phyloP scores from a whole-genome alignment of 2,329 filamentous ascomycete genomes.

The Colletotrichum orchidophilum region DNA sequence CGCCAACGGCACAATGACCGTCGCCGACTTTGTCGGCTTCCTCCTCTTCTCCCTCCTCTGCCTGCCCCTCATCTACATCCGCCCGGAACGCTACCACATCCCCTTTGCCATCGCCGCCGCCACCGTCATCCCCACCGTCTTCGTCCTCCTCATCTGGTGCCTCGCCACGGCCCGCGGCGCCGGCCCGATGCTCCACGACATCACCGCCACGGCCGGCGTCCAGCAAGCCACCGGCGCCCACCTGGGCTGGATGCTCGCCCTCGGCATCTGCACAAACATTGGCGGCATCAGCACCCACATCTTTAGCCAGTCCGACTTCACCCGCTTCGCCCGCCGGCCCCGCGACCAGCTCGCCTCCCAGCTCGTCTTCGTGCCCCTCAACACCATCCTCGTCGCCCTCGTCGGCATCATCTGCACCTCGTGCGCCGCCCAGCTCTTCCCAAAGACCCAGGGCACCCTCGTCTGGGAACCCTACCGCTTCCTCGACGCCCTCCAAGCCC shows the following conservation, averaged over 20 bases:
- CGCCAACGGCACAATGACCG: constrained; percentile 34
- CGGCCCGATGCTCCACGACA: constrained; percentile 38
- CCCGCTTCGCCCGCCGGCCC: constrained; percentile 41
- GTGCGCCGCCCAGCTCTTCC: constrained; percentile 39
- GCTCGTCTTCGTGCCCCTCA: constrained; percentile 39
- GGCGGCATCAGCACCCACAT: constrained; percentile 42
- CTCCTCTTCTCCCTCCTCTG: constrained; percentile 39
- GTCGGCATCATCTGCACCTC: constrained; percentile 43
- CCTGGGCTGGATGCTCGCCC: constrained; percentile 40
- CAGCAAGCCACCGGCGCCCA: constrained; percentile 33
- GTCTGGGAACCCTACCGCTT: constrained; percentile 43
- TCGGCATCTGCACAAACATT: constrained; percentile 41
- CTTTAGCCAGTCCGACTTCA: constrained; percentile 43
- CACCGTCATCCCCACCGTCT: constrained; percentile 40
- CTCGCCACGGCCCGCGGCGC: constrained; percentile 40
- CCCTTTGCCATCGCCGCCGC: constrained; percentile 38
- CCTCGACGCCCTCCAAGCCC: constrained; percentile 37
- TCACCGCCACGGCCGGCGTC: constrained; percentile 35
- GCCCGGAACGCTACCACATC: constrained; percentile 39
- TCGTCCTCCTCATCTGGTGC: constrained; percentile 42
- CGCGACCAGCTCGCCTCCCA: constrained; percentile 42
- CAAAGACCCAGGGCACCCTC: constrained; percentile 35
- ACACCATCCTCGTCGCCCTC: constrained; percentile 40
- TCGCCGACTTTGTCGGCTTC: constrained; percentile 37
- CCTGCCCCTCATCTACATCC: constrained; percentile 38